Base-by-base conservation (phyloP, 2,329 filamentous ascomycete species). In the Elsinoe ampelina region DNA sequence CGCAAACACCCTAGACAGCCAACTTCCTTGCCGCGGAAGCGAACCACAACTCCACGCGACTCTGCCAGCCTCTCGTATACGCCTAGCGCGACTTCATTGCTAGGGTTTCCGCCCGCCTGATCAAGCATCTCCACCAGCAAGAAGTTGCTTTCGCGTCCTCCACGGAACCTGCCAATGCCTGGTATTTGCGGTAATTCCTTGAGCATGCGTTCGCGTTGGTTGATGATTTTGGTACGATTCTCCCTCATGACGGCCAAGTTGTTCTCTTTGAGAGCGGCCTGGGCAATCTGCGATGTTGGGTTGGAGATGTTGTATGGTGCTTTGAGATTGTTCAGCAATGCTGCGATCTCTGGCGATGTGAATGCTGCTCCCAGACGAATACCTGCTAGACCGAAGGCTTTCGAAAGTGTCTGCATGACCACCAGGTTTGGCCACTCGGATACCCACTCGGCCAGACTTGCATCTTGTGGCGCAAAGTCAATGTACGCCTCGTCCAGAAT, bases 381-480 rank as follows among this genome's bases (percentile, higher is more conserved):
- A 52, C 92, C 93, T 3, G 93, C 93, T 67, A 98, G 81, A 26
- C 93, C 93, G 67, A 98, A 98, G 0, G 90, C 93, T 72, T 98
- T 98, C 66, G 88, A 95, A n/a, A 97, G 79, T 1, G 93, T 98
- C 77, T 98, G 93, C 88, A 97, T 89, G 58, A 98, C 91, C 15
- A 96, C 90, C 22, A 98, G 78, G 71, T 98, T 98, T 52, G 92
- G 91, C 82, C 88, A 95, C 66, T 95, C 90, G 35, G 81, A 78
- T 1, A 95, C 91, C 86, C 89, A 95, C 72, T 95, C 88, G 22
- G 93, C 92, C 22, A 97, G 79, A 62, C 87, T 95, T 41, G 87
- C 79, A 22, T 81, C 84, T 48, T 86, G 83, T 5, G 84, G 83
- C 5, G 91, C 86, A 67, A 97, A 98, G 73, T 98, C 93, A 65